These are phyloP conservation scores for Gnomoniopsis smithogilvyi DNA, from an alignment of 2,329 filamentous ascomycete genomes.

Conservation along the genomic window DNA sequence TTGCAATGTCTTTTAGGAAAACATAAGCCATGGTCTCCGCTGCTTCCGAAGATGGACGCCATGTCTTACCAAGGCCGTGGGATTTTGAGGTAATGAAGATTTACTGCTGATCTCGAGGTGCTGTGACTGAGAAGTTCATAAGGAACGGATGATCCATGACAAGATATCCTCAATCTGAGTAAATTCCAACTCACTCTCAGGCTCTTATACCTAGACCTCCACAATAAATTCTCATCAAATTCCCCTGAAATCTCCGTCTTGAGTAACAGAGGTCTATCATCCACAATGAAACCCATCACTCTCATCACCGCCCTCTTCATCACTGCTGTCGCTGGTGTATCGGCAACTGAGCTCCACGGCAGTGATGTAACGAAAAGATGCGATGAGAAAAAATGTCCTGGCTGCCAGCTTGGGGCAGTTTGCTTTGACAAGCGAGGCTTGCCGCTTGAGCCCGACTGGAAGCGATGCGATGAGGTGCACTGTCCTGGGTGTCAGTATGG, in stretches of 20 bases:
- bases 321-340: not conserved
- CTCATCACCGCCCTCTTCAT: slow-evolving; percentile 5
- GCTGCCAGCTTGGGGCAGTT: not conserved
- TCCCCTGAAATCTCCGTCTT: not conserved
- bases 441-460: not conserved
- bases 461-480: not conserved
- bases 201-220: not conserved
- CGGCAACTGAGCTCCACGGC: not conserved
- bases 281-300: not conserved
- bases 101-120: not conserved
- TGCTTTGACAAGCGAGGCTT: not conserved
- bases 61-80: not conserved
- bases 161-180: not conserved
- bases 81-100: not conserved
- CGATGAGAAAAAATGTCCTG: not conserved
- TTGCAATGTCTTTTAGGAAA: too few relatives aligned
- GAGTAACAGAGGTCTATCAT: not conserved
- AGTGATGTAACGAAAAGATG: not conserved
- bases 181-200: not conserved
- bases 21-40: not conserved
- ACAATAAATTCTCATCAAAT: too few relatives aligned
- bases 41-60: not conserved
- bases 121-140: not conserved
- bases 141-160: not conserved
- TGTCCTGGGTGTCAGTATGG: not conserved